phyloP scores from a whole-genome alignment of 2,329 filamentous ascomycete species.

The Aspergillus japonicus region DNA sequence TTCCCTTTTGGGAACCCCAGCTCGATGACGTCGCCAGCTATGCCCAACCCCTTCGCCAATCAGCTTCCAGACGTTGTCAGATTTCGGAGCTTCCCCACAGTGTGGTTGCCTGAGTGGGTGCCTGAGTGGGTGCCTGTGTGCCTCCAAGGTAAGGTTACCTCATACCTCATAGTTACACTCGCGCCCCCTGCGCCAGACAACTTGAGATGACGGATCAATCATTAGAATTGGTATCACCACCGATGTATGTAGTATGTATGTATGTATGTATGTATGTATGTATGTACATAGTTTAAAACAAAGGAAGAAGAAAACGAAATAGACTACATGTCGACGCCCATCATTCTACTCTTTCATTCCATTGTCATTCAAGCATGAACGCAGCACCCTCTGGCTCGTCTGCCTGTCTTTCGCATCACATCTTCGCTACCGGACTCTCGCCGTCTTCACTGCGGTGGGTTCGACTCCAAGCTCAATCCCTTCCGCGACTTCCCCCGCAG shows the following conservation, averaged over 20 bases:
- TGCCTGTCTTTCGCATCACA: neutral
- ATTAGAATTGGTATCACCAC: too few species aligned
- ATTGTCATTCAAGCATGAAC: neutral
- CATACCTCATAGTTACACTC: too few species aligned
- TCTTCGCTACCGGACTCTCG: conserved; percentile 8
- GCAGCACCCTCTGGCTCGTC: neutral
- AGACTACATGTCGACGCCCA: too few species aligned
- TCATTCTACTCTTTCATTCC: neutral
- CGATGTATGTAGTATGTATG: too few species aligned
- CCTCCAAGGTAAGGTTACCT: too few species aligned
- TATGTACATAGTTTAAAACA: too few species aligned
- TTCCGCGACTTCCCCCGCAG: neutral
- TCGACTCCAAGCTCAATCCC: neutral
- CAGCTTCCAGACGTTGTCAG: conserved; percentile 12
- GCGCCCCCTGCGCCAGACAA: too few species aligned
- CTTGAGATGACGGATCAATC: too few species aligned
- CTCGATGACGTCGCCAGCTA: conserved; percentile 14
- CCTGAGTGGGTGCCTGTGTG: neutral
- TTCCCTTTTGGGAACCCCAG: neutral
- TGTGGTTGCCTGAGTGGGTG: too few species aligned
- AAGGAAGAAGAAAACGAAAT: too few species aligned
- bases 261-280: too few species aligned
- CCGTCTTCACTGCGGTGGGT: conserved; percentile 16
- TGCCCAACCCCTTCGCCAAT: conserved; percentile 4
- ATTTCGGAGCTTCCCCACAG: neutral